These are phyloP conservation scores for Fusarium pseudocircinatum DNA, from an alignment of 2,329 filamentous ascomycete genomes.

Conservation along the genomic window DNA sequence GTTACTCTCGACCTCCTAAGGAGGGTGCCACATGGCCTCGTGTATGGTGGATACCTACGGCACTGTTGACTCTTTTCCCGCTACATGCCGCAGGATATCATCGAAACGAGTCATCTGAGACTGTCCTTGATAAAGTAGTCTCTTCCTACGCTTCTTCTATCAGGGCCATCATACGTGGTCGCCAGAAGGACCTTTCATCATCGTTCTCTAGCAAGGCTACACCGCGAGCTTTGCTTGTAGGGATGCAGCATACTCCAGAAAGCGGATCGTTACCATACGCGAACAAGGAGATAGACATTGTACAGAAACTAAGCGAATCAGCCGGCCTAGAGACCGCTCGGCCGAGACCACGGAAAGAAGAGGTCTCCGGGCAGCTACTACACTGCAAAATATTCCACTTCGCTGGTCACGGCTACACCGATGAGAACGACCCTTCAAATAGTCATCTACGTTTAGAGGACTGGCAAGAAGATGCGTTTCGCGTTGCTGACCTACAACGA, in stretches of 20 bases:
- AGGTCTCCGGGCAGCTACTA: accelerated
- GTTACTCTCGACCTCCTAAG: accelerated
- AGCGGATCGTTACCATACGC: accelerated
- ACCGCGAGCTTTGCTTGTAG: neutral
- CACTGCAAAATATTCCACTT: neutral
- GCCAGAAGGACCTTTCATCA: neutral
- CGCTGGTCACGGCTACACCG: neutral
- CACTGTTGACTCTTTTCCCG: accelerated
- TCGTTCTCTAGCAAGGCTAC: accelerated
- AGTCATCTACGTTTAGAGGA: accelerated
- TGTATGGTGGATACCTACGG: neutral
- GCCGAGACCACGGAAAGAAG: accelerated
- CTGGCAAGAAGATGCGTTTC: accelerated
- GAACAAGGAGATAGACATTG: accelerated
- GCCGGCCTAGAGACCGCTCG: accelerated
- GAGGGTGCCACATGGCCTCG: neutral
- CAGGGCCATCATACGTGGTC: neutral
- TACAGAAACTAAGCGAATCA: accelerated
- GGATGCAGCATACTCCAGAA: neutral
- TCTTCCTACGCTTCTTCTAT: neutral
- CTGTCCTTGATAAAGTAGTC: neutral
- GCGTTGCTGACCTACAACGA: accelerated
- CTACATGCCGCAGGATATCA: neutral
- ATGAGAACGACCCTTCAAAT: neutral
- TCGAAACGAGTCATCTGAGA: neutral